Base-by-base conservation (phyloP, 176 grass and related monocot genomes). In the Bromus sterilis region DNA sequence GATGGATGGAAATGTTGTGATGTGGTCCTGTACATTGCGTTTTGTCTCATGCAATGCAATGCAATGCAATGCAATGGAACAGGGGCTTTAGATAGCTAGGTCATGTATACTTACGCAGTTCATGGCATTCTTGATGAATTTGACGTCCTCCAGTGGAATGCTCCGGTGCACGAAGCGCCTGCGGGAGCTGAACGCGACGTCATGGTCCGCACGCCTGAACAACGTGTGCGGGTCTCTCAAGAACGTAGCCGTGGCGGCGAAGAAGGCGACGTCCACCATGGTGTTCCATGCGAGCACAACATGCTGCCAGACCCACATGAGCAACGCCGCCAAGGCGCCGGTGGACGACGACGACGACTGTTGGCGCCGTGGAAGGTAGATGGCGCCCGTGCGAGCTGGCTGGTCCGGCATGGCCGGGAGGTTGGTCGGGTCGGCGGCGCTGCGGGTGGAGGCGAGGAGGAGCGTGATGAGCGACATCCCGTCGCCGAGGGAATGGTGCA, bases 401-500 rank as follows among this genome's bases (percentile, higher is more conserved):
- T 53, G 18, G 18, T 53, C 48, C 48, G 48, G 48, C 48, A 53
- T 53, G 48, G 48, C 18, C 48, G 48, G 48, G 16, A 51, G 48
- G 16, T 18, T 15, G 6, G 48, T 51, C 48, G 48, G 48, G 18
- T 91, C 81, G 67, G 86, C 29, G 48, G 81, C 48, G 36, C 69
- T 41, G 34, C 85, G 82, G 16, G 82, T 85, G 82, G 85, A 88
- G 31, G 89, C 89, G 11, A 91, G 42, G 59, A 91, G 81, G 72
- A 91, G 81, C 37, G 89, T 76, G 43, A 65, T 76, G 62, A 91
- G 81, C 56, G 89, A 88, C 74, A 57, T 81, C 32, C 89, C 89
- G 10, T 91, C 89, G 33, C 89, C 89, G 34, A 91, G 77, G n/a
- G 89, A 88, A 28, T 91, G 89, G 61, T 91, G 85, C 71, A 79